Percentiles rank a stretch among this genome's conserved stretches.
phyloP scores from a whole-genome alignment of 495 filamentous ascomycete species.

The Bacidia rubella region DNA sequence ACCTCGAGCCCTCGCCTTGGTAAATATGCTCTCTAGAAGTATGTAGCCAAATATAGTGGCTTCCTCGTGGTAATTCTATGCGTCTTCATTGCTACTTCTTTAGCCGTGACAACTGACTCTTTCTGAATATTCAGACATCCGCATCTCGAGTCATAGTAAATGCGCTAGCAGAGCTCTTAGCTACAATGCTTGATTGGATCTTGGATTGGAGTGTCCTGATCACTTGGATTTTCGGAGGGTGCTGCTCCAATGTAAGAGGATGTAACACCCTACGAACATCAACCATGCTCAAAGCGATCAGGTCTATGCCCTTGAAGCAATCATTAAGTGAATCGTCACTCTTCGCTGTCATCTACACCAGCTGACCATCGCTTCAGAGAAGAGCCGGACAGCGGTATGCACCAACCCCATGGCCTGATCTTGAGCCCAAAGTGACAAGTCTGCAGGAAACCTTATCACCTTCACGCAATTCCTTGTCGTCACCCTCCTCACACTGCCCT shows the following conservation, averaged over 20 bases:
- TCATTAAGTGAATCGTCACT: conserved; percentile 69
- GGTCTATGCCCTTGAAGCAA: conserved; percentile 90
- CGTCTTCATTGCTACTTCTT: too few species aligned
- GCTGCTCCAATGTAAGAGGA: conserved; percentile 80
- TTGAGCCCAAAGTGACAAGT: conserved; percentile 1
- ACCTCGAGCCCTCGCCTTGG: too few species aligned
- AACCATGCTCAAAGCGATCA: conserved; percentile 18
- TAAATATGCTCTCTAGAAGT: too few species aligned
- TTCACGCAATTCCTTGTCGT: conserved; percentile 89
- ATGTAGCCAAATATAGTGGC: too few species aligned
- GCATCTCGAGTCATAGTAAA: too few species aligned
- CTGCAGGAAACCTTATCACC: conserved; percentile 73
- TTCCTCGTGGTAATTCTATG: too few species aligned
- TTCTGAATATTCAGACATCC: too few species aligned
- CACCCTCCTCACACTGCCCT: conserved; percentile 49
- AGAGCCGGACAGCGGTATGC: conserved; percentile 47
- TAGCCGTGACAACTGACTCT: too few species aligned
- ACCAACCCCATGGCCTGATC: conserved; percentile 11
- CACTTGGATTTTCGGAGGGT: conserved; percentile 89
- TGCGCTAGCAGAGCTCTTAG: too few species aligned
- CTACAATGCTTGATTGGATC: conserved; percentile 26
- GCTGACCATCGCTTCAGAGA: conserved; percentile 26
- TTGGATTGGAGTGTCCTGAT: conserved; percentile 57
- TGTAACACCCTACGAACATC: not conserved
- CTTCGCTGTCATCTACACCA: not conserved